phyloP scores from a whole-genome alignment of 2,329 filamentous ascomycete genomes.

The Colletotrichum eremochloae region DNA sequence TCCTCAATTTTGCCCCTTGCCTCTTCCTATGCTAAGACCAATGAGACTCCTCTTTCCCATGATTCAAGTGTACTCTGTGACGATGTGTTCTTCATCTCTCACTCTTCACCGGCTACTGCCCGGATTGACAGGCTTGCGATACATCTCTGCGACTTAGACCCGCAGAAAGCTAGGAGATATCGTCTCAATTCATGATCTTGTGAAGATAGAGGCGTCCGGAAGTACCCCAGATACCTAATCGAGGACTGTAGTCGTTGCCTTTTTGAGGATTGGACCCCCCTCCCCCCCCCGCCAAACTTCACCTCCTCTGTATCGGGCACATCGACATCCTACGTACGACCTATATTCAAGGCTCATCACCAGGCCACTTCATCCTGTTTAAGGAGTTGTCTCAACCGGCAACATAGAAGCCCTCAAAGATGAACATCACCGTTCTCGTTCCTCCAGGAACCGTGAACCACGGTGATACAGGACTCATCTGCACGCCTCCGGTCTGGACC shows the following conservation, averaged over 20 bases:
- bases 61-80: neutral
- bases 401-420: neutral
- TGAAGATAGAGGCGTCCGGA: neutral
- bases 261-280: neutral
- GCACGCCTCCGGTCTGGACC: conserved; percentile 42
- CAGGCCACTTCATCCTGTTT: neutral
- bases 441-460: conserved; percentile 34
- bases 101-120: neutral
- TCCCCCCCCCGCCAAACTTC: no score
- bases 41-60: neutral
- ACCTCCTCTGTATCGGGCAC: neutral
- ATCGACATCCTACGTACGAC: neutral
- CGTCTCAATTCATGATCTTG: neutral
- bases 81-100: conserved; percentile 1
- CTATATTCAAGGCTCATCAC: neutral
- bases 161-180: neutral
- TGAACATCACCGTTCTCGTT: conserved; percentile 38
- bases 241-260: neutral
- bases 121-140: neutral
- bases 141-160: neutral
- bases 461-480: conserved; percentile 44
- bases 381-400: neutral
- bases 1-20: conserved; percentile 11
- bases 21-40: conserved; percentile 11
- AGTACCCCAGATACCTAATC: neutral